Percentiles rank a stretch among this genome's conserved stretches.
Conservation (phyloP, 495 filamentous ascomycete species). For the Xylaria telfairii region DNA sequence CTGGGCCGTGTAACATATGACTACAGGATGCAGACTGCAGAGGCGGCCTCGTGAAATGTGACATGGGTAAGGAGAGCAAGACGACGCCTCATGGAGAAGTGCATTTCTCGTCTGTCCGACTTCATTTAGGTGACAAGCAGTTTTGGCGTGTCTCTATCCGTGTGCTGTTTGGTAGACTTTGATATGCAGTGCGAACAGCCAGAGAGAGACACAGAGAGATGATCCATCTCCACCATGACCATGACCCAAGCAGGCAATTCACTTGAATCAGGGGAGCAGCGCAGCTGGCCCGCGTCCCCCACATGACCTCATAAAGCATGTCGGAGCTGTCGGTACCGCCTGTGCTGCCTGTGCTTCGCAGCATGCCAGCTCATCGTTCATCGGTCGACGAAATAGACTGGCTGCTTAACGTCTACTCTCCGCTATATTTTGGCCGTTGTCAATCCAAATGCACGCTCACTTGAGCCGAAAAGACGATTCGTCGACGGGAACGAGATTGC, state of each 20-base stretch:
- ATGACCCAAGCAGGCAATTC: constrained; percentile 24
- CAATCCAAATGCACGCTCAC: constrained; percentile 1
- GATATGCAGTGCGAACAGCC: neutral
- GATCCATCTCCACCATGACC: constrained; percentile 12
- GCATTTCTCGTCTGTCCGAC: neutral
- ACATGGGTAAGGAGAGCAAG: constrained; percentile 15
- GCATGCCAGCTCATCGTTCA: constrained; percentile 25
- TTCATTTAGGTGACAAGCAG: neutral
- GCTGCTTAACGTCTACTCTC: neutral
- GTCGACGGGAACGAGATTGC: neutral
- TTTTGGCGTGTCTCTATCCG: neutral
- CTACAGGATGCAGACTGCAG: neutral
- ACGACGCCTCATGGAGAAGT: neutral
- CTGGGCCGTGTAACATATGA: constrained; percentile 31
- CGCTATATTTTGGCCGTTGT: neutral
- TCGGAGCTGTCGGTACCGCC: neutral
- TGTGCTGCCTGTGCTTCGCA: neutral
- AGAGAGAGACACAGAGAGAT: too few relatives aligned
- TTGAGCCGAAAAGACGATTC: constrained; percentile 10
- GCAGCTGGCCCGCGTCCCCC: constrained; percentile 18
- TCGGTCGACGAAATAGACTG: neutral
- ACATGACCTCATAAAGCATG: constrained; percentile 27
- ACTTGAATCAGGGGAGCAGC: constrained; percentile 23
- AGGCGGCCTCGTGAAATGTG: neutral
- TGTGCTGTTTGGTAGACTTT: neutral